A percentile compares a stretch with the other conserved stretches of the same genome.
Conservation (phyloP, 2,329 filamentous ascomycete genomes). For the Aspergillus pseudoviridinutans region DNA sequence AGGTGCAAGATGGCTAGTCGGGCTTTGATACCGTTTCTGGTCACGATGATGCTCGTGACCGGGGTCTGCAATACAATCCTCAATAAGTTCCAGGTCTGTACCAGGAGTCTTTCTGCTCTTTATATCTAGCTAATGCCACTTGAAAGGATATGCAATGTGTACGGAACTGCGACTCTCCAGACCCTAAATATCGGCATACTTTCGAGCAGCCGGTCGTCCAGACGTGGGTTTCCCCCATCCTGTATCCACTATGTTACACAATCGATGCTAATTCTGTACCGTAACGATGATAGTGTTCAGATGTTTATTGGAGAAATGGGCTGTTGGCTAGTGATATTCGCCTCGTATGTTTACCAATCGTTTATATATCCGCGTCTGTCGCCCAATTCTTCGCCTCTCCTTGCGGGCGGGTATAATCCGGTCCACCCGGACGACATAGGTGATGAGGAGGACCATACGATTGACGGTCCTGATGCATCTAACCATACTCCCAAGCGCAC, state of each 20-base stretch:
- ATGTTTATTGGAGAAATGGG: constrained; percentile 98
- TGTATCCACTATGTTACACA: not conserved
- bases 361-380: constrained; percentile 42
- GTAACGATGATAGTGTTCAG: constrained; percentile 54
- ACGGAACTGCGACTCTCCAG: constrained; percentile 71
- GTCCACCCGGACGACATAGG: constrained; percentile 51
- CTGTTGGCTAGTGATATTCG: constrained; percentile 84
- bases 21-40: constrained; percentile 74
- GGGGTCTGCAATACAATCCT: constrained; percentile 95
- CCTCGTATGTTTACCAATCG: constrained; percentile 63
- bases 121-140: not conserved
- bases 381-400: constrained; percentile 37
- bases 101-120: not conserved
- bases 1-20: constrained; percentile 61
- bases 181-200: constrained; percentile 61
- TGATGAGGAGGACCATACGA: constrained; percentile 42
- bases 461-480: constrained; percentile 42
- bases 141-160: constrained; percentile 92
- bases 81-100: constrained; percentile 84
- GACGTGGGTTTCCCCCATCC: constrained; percentile 50
- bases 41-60: constrained; percentile 94
- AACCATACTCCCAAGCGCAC: constrained; percentile 52
- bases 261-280: not conserved
- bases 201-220: constrained; percentile 97
- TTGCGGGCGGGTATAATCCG: constrained; percentile 61